Evolutionary conservation across 208 protist genomes (phyloP), one percentile per base, ranked within the genome.

Genomic region (Endotrypanum monterogeii): DNA sequence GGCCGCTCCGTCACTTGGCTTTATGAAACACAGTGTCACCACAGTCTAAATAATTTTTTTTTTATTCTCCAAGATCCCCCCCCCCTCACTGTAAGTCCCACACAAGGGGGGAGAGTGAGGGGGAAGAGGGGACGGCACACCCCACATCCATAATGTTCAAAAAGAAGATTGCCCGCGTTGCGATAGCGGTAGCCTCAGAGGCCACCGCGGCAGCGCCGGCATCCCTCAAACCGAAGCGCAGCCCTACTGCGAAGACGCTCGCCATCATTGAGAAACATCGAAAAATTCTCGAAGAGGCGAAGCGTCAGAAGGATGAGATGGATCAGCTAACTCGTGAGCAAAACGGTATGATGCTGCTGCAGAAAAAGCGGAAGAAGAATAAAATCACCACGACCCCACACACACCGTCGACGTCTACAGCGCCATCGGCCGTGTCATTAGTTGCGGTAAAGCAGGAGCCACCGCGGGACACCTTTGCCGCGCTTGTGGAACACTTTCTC

Each of bases 101-200:
- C 35, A 41, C n/a, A n/a, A n/a, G n/a, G n/a, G n/a, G n/a, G n/a
- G n/a, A n/a, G n/a, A n/a, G n/a, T n/a, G n/a, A n/a, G n/a, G n/a
- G n/a, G n/a, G n/a, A n/a, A n/a, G n/a, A n/a, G n/a, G n/a, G n/a
- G n/a, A n/a, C n/a, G n/a, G n/a, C n/a, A n/a, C n/a, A n/a, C n/a
- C n/a, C 25, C 63, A 25, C 63, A 28, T 20, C 60, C 2, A 48
- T 75, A 46, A 90, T 89, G 87, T 91, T 88, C 62, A 82, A 79
- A 39, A 87, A 83, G 54, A 91, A 72, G 41, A 56, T 70, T 35
- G 35, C 56, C 35, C 37, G 56, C 14, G 67, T 67, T 41, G 82
- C 70, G 30, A 48, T 66, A 1, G 35, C 46, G 67, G 67, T 16
- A 3, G 67, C 14, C 18, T 41, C 69, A 7, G 76, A 55, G 28